Base-by-base conservation (phyloP, 768 basidiomycete genomes). In the Hortiboletus flavorubellus region DNA sequence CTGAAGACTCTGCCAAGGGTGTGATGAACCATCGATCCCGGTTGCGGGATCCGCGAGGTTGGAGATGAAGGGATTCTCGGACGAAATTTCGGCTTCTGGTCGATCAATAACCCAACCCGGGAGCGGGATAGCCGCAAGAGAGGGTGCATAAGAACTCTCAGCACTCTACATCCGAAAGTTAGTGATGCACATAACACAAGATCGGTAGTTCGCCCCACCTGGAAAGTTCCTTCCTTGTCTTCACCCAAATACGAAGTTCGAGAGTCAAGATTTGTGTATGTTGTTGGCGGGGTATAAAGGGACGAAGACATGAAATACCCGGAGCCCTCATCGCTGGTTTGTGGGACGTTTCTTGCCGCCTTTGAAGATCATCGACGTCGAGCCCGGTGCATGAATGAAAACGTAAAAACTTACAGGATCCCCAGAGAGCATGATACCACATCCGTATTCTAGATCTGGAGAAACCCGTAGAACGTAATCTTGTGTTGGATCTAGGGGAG, bases 321-420 rank as follows among this genome's bases (percentile, higher is more conserved):
- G 7, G 2, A 1, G 42, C 18, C 7, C 9, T 41, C 51, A 15
- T 35, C 14, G 4, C 10, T 18, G 4, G 23, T 0, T 21, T 45
- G 53, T 30, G 8, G 11, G 21, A 29, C 2, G 8, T 34, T 12
- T 16, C 2, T 18, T 38, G n/a, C 30, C 8, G 2, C n/a, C 53
- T 53, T 58, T 40, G 33, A 37, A 38, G 26, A 33, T 15, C 23
- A 30, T 51, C 29, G 48, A 41, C 14, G 5, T 30, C 14, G 18
- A 49, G 31, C 4, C 21, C 14, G 14, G 23, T 6, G 10, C 8
- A 47, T 16, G n/a, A 33, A 51, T 3, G 11, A 16, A 29, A 37
- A n/a, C 10, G 15, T 21, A 38, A 35, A n/a, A 26, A 33, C 63
- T 18, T 49, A 59, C 62, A 3, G 15, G 35, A 21, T 35, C 40